Conservation (phyloP, 192 early-diverging fungal genomes). For the Coemansia sp. region DNA sequence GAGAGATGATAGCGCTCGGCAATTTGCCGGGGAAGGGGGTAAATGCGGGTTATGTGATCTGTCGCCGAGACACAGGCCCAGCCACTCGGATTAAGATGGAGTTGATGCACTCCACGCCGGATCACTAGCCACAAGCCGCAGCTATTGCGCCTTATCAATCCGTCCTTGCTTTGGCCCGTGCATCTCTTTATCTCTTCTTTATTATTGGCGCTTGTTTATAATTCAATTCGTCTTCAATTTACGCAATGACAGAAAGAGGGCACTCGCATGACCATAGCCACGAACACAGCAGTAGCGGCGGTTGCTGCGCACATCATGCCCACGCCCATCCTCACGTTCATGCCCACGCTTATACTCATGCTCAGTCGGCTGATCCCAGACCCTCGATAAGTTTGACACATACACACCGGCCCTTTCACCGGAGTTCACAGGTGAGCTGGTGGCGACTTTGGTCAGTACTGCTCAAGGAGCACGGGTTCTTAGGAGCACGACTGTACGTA, state of each 20-base stretch:
- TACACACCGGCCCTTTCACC: not conserved
- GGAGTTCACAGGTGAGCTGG: constrained; percentile 22
- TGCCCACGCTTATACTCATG: not conserved
- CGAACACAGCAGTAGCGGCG: not conserved
- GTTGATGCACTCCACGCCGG: not conserved
- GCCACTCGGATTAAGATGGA: not conserved
- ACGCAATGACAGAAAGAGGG: not conserved
- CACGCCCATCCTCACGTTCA: not conserved
- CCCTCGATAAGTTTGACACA: not conserved
- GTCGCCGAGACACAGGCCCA: not conserved
- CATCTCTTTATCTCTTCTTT: not conserved
- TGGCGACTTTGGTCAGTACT: constrained; percentile 29
- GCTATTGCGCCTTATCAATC: not conserved
- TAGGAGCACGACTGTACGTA: constrained; percentile 31
- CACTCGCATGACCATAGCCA: not conserved
- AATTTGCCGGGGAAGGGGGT: not conserved
- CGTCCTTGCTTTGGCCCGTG: not conserved
- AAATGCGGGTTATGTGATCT: not conserved
- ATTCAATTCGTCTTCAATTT: not conserved
- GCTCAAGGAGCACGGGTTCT: constrained; percentile 24
- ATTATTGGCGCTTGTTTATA: not conserved
- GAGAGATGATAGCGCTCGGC: not conserved
- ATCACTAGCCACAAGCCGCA: not conserved
- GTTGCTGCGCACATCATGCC: not conserved
- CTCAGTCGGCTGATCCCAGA: not conserved